Evolutionary conservation across 2,329 filamentous ascomycete genomes (phyloP).

Genomic region (Clarireedia paspali): DNA sequence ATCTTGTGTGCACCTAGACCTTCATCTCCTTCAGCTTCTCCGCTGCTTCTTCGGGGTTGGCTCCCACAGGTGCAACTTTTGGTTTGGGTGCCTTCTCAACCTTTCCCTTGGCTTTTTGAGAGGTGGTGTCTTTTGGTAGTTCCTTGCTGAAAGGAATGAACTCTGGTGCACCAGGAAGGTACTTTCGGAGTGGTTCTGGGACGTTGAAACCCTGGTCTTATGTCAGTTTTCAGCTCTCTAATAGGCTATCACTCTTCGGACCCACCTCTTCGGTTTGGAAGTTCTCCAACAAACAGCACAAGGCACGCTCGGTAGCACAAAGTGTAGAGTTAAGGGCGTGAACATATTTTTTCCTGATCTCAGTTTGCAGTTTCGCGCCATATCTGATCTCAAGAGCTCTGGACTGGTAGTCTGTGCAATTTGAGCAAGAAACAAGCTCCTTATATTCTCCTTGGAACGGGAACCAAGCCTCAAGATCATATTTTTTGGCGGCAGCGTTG

Average conservation of each 20-base stretch:
- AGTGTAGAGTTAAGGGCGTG: constrained; percentile 88
- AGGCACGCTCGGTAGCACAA: constrained; percentile 81
- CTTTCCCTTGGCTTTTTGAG: constrained; percentile 42
- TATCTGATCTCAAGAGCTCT: constrained; percentile 88
- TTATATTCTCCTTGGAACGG: constrained; percentile 97
- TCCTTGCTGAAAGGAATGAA: constrained; percentile 88
- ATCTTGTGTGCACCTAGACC: constrained; percentile 14
- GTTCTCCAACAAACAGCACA: constrained; percentile 95
- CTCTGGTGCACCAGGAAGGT: constrained; percentile 80
- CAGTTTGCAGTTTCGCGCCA: constrained; percentile 78
- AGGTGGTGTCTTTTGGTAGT: constrained; percentile 66
- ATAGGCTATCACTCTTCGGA: constrained; percentile 9
- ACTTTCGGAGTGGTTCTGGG: constrained; percentile 78
- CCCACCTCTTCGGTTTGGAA: constrained; percentile 82
- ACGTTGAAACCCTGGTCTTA: constrained; percentile 60
- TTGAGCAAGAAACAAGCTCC: constrained; percentile 94
- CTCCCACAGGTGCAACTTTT: constrained; percentile 20
- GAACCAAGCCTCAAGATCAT: constrained; percentile 94
- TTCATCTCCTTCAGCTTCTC: constrained; percentile 32
- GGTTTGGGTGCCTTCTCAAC: constrained; percentile 25
- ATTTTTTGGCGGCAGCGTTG: constrained; percentile 85
- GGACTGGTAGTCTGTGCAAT: constrained; percentile 97
- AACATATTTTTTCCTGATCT: constrained; percentile 84
- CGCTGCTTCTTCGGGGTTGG: constrained; percentile 24
- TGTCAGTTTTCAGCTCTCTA: constrained; percentile 12